Percentiles rank a stretch among this genome's conserved stretches.
Evolutionary conservation across 345 rosid species (phyloP).

Genomic region (Schrenkiella parvula): DNA sequence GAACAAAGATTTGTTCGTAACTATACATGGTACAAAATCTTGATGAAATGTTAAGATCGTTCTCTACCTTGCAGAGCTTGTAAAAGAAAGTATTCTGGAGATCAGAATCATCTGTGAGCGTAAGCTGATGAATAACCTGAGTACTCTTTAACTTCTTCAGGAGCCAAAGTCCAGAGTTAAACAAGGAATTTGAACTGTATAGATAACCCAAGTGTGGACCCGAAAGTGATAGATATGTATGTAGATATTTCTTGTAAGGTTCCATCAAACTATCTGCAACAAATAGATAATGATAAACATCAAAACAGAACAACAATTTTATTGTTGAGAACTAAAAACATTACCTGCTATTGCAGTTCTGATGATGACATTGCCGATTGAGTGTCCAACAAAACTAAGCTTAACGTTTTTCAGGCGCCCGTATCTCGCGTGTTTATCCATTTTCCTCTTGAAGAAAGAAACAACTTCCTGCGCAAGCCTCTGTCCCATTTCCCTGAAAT

Average conservation of each 20-base stretch:
- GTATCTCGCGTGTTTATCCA: constrained; percentile 67
- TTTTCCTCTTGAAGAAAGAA: constrained; percentile 69
- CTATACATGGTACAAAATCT: background rate
- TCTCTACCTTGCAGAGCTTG: constrained; percentile 74
- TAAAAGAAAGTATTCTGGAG: constrained; percentile 77
- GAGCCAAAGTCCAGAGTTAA: constrained; percentile 95
- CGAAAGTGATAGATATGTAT: constrained; percentile 82
- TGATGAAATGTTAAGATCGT: background rate
- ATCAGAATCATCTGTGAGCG: constrained; percentile 87
- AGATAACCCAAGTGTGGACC: constrained; percentile 99
- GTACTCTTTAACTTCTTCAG: constrained; percentile 88
- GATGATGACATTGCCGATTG: constrained; percentile 88
- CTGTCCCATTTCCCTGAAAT: constrained; percentile 93
- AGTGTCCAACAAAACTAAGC: constrained; percentile 97
- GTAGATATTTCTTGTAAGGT: constrained; percentile 64
- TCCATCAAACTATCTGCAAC: constrained; percentile 82
- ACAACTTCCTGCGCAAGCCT: constrained; percentile 87
- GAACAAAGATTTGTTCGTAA: background rate
- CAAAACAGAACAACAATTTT: background rate
- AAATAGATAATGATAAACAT: background rate
- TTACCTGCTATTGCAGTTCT: constrained; percentile 85
- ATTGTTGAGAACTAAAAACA: background rate
- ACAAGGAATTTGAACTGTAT: constrained; percentile 91
- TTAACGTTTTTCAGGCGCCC: constrained; percentile 59
- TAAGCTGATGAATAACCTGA: constrained; percentile 97